Evolutionary conservation across 305 asterid genomes (phyloP), one percentile per base, ranked within the genome.

Genomic region (Caryopteris hybrid): DNA sequence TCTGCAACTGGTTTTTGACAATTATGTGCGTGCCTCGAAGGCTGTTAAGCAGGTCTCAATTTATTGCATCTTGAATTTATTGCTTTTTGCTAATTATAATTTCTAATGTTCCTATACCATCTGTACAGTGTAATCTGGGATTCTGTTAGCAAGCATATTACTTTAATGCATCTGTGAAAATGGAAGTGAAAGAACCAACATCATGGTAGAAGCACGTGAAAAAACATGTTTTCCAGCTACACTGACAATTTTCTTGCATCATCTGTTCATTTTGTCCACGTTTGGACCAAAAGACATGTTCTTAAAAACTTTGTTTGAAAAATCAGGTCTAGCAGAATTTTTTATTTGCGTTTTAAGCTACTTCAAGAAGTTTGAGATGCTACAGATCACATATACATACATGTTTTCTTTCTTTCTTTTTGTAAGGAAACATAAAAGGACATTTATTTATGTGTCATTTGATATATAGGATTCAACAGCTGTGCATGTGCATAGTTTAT

Each of bases 41-140:
- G 89, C 92, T 71, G 87, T 81, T 69, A 89, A 95, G 87, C 99
- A 95, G 98, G 99, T 94, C 39, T 38, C 39, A 73, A 3, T 73
- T 74, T 71, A 20, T 66, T 72, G 36, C 54, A 33, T 50, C 71
- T 50, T 55, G n/a, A 29, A 38, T 27, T 23, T 70, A 33, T 7
- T 62, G 36, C n/a, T 69, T 23, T 38, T 18, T 14, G 17, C 18
- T 16, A 46, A 12, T 56, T 55, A 10, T 13, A 22, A 12, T 7
- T 64, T 47, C 52, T 53, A 5, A 48, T 22, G 57, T 18, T 14
- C 10, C 1, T 72, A 18, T 38, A 36, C 33, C 48, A 18, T 27
- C 64, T 59, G 6, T 59, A 4, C 22, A 54, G n/a, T 60, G 60
- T 33, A 45, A 43, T 25, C 18, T 48, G 50, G 41, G 48, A 25